Base-by-base conservation (phyloP, 2,329 filamentous ascomycete species). In the Botrytis aclada region DNA sequence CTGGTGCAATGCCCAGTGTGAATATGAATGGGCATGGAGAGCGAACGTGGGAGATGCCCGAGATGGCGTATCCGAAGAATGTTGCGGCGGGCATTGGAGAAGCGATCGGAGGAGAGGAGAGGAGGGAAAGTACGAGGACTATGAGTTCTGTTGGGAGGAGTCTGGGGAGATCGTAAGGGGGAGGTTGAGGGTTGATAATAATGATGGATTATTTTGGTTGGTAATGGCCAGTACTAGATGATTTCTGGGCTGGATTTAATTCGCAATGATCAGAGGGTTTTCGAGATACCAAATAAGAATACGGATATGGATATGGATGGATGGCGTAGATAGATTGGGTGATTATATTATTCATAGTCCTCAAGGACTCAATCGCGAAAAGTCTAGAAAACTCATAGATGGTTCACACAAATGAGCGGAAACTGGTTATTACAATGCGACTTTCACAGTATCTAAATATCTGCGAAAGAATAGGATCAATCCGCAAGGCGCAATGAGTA, bases 41-140 rank as follows among this genome's bases (percentile, higher is more conserved):
- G 58, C 74, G 70, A n/a, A 75, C 70, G n/a, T 75, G 74, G 74
- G 74, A 75, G 71, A 71, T 75, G 62, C 71, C 74, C 9, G 66
- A 72, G 16, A 75, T 74, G 74, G 51, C 63, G 16, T 71, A 62
- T 62, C 71, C 71, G 25, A 70, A 72, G 29, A 32, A 39, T n/a
- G 56, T 47, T 10, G 37, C 7, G n/a, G 62, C 29, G 6, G 69
- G 61, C 7, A 65, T 66, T 43, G 60, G 69, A 6, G 69, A 64
- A 7, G 69, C 62, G 43, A 61, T 73, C 16, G 61, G 62, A 56
- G 69, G 63, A n/a, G 62, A 56, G n/a, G 54, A 70, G 43, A 72
- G 66, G 58, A 72, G 54, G 32, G 56, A 39, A 14, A 70, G 56
- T 25, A 34, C n/a, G 37, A 51, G 66, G 37, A 72, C 66, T 8